Conservation (phyloP, 75 land plant genomes). For the Picea glauca region DNA sequence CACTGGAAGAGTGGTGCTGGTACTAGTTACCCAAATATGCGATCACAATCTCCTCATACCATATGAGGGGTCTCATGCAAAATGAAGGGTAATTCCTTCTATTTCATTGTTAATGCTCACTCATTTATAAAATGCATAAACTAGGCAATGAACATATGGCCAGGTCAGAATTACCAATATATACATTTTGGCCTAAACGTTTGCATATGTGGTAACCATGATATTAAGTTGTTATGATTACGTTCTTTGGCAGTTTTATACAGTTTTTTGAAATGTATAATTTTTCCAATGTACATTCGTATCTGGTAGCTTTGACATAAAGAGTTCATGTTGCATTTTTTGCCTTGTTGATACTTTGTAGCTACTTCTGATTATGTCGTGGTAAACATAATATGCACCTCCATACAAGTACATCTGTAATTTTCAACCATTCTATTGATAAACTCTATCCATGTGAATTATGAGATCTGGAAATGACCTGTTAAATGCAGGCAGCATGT, state of each 20-base stretch:
- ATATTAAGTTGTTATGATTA: no score
- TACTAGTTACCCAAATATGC: no score
- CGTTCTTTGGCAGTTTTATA: no score
- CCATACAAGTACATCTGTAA: neutral
- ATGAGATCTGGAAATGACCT: neutral
- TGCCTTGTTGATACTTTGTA: neutral
- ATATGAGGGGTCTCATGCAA: no score
- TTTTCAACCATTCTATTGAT: neutral
- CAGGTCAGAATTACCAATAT: no score
- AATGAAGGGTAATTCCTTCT: neutral
- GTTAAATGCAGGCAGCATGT: slow-evolving; percentile 74
- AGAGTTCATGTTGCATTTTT: neutral
- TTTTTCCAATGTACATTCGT: neutral
- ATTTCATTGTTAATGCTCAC: neutral
- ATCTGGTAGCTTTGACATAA: neutral
- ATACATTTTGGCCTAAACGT: no score
- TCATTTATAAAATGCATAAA: neutral
- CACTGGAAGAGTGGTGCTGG: no score
- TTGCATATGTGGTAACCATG: no score
- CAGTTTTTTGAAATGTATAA: no score
- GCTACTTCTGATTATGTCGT: neutral
- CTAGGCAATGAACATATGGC: neutral
- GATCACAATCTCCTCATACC: no score
- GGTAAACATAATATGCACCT: neutral
- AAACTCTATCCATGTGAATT: neutral